Evolutionary conservation across 768 basidiomycete genomes (phyloP).

Genomic region (Lactarius hengduanensis): DNA sequence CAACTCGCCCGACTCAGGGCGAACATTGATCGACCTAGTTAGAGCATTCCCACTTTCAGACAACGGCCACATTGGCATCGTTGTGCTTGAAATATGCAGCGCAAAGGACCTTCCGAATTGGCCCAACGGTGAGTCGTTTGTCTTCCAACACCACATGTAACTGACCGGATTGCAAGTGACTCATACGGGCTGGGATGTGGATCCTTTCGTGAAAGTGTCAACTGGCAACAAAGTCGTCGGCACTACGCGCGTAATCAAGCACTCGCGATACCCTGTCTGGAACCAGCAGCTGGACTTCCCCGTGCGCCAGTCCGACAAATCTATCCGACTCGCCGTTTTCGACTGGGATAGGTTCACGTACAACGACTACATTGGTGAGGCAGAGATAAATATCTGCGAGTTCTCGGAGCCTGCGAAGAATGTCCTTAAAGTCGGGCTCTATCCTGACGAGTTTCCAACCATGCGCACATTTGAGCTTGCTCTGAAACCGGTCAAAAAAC

Average conservation of each 20-base stretch:
- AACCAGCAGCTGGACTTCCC: conserved; percentile 96
- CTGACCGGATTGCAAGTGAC: conserved; percentile 53
- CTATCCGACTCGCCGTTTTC: conserved; percentile 76
- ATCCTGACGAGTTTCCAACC: conserved; percentile 50
- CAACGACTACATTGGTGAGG: conserved; percentile 88
- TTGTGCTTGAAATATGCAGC: conserved; percentile 85
- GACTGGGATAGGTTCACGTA: conserved; percentile 95
- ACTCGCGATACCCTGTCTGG: conserved; percentile 84
- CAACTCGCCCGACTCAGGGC: not conserved
- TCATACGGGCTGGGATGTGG: conserved; percentile 91
- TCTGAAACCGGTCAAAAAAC: conserved; percentile 44
- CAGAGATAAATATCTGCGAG: conserved; percentile 64
- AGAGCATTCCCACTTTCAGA: no score
- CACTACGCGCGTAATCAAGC: conserved; percentile 75
- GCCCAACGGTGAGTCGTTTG: conserved; percentile 69
- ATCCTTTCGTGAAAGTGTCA: conserved; percentile 92
- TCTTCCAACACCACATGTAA: not conserved
- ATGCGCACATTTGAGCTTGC: conserved; percentile 74
- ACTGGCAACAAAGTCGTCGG: conserved; percentile 97
- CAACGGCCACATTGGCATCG: conserved; percentile 83
- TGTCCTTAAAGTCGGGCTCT: conserved; percentile 51
- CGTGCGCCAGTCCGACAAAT: conserved; percentile 80
- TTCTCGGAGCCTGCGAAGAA: conserved; percentile 44
- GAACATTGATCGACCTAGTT: not conserved
- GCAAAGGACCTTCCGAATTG: conserved; percentile 83